phyloP scores from a whole-genome alignment of 2,329 filamentous ascomycete genomes.

The Chaetomiaceae sp. region DNA sequence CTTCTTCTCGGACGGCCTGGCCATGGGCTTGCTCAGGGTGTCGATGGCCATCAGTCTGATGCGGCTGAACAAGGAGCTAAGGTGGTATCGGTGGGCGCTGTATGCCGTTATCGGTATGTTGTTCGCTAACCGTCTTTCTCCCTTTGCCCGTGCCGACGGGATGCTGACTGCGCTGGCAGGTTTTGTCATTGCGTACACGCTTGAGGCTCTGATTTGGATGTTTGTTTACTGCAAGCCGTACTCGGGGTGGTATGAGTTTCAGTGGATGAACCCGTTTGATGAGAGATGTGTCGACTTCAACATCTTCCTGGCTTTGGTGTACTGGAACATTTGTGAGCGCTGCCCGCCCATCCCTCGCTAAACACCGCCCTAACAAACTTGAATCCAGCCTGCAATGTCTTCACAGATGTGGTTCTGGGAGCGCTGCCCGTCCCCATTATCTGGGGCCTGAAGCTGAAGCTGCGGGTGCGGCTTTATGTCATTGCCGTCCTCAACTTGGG shows the following conservation, averaged over 20 bases:
- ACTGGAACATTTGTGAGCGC: constrained; percentile 12
- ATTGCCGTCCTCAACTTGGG: constrained; percentile 14
- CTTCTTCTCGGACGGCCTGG: constrained; percentile 13
- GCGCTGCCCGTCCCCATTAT: constrained; percentile 14
- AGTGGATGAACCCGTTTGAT: constrained; percentile 13
- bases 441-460: constrained; percentile 10
- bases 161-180: not conserved
- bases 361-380: not conserved
- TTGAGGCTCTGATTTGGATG: constrained; percentile 8
- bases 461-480: constrained; percentile 7
- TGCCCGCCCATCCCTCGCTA: not conserved
- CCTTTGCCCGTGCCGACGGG: not conserved
- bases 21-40: constrained; percentile 8
- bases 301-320: constrained; percentile 5
- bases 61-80: constrained; percentile 8
- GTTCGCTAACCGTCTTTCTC: not conserved
- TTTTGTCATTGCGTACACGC: constrained; percentile 10
- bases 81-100: constrained; percentile 10
- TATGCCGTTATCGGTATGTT: constrained; percentile 9
- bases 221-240: constrained; percentile 13
- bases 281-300: constrained; percentile 6
- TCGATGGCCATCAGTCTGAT: constrained; percentile 14
- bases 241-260: constrained; percentile 15
- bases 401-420: constrained; percentile 13
- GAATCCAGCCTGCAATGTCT: constrained; percentile 10